A percentile compares a stretch with the other conserved stretches of the same genome.
Evolutionary conservation across 495 filamentous ascomycete genomes (phyloP).

Genomic region (Daldinia vernicosa): DNA sequence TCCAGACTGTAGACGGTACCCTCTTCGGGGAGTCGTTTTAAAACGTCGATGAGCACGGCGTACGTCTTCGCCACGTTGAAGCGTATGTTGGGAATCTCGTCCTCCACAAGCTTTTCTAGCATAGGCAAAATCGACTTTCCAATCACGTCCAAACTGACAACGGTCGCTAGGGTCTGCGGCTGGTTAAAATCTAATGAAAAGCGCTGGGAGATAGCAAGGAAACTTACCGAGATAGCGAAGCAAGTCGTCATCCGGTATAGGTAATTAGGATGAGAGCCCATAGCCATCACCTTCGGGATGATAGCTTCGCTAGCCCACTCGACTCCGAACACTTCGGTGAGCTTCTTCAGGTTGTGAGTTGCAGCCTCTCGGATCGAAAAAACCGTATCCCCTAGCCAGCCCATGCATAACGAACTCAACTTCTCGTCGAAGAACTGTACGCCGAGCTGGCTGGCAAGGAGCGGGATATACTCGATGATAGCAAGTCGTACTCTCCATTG

Average conservation of each 20-base stretch:
- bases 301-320: slow-evolving; percentile 98
- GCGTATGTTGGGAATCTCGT: slow-evolving; percentile 98
- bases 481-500: slow-evolving; percentile 98
- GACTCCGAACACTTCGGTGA: slow-evolving; percentile 97
- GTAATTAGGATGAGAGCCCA: slow-evolving; percentile 98
- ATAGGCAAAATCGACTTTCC: slow-evolving; percentile 94
- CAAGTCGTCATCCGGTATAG: slow-evolving; percentile 99
- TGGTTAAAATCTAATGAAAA: slow-evolving; percentile 44
- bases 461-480: slow-evolving; percentile 98
- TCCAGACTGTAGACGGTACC: slow-evolving; percentile 86
- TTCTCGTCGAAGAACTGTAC: slow-evolving; percentile 99
- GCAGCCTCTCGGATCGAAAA: slow-evolving; percentile 98
- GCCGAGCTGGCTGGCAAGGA: slow-evolving; percentile 93
- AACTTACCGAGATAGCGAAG: slow-evolving; percentile 93
- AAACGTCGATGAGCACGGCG: slow-evolving; percentile 82
- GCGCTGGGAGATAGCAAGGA: neutral
- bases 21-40: slow-evolving; percentile 87
- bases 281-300: slow-evolving; percentile 96
- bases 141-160: slow-evolving; percentile 90
- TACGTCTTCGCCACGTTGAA: slow-evolving; percentile 99
- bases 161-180: slow-evolving; percentile 85
- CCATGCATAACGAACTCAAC: slow-evolving; percentile 94
- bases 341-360: slow-evolving; percentile 95
- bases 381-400: slow-evolving; percentile 98
- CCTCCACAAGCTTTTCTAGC: slow-evolving; percentile 87